phyloP scores from a whole-genome alignment of 75 land plant species.

The Selaginella moellendorffii region DNA sequence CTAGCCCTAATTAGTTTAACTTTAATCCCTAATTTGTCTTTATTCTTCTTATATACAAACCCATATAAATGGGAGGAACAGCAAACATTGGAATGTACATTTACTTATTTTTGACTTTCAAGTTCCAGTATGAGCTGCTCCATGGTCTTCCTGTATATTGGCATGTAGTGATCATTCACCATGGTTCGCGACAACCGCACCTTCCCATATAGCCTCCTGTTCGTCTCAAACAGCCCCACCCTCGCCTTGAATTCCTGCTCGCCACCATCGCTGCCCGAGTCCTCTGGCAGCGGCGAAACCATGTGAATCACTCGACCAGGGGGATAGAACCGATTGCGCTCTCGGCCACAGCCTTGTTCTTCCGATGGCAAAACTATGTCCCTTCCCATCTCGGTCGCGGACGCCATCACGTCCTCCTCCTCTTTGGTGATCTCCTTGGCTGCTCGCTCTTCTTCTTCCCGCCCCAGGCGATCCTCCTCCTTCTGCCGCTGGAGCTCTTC shows the following conservation, averaged over 20 bases:
- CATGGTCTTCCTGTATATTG: conserved; percentile 66
- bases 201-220: conserved; percentile 60
- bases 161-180: conserved; percentile 94
- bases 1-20: no score
- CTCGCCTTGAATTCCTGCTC: conserved; percentile 11
- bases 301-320: conserved; percentile 84
- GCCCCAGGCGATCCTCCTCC: conserved; percentile 21
- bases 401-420: conserved; percentile 40
- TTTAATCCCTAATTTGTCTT: no score
- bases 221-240: conserved; percentile 64
- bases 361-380: neutral
- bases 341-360: neutral
- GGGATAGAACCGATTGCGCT: conserved; percentile 35
- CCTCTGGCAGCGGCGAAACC: conserved; percentile 33
- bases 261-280: conserved; percentile 15
- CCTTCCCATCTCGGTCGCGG: conserved; percentile 24
- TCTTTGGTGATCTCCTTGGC: conserved; percentile 54
- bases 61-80: no score
- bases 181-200: conserved; percentile 61
- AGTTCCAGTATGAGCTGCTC: conserved; percentile 47
- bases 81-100: no score
- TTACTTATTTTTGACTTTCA: no score
- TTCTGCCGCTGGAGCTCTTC: conserved; percentile 51
- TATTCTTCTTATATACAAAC: no score
- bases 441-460: conserved; percentile 46